Conservation (phyloP, 2,329 filamentous ascomycete species). For the Cladosporium phlei region DNA sequence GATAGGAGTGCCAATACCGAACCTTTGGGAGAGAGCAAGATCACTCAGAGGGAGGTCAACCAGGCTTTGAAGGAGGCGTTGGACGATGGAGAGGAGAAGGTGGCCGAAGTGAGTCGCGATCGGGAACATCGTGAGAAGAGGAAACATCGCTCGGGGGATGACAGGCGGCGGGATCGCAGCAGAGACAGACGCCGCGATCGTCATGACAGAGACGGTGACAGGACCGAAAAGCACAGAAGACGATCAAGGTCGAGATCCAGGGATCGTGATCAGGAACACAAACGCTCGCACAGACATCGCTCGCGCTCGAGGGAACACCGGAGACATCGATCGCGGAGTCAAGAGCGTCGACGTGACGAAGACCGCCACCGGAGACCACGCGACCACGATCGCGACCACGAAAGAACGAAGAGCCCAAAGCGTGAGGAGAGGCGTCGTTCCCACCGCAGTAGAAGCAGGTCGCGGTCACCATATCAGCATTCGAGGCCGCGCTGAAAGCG, state of each 20-base stretch:
- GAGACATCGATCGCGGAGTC: slow-evolving; percentile 13
- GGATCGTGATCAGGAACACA: slow-evolving; percentile 18
- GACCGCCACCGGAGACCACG: slow-evolving; percentile 3
- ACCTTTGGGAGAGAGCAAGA: slow-evolving; percentile 52
- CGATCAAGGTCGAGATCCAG: slow-evolving; percentile 27
- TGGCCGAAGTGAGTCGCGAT: slow-evolving; percentile 20
- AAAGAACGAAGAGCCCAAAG: slow-evolving; percentile 12
- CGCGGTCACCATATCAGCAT: slow-evolving; percentile 17
- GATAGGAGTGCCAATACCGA: slow-evolving; percentile 57
- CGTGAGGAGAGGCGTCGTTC: slow-evolving; percentile 9
- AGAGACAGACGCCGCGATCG: slow-evolving; percentile 20
- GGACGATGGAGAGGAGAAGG: slow-evolving; percentile 38
- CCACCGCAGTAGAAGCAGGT: slow-evolving; percentile 15
- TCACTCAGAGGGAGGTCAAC: slow-evolving; percentile 52
- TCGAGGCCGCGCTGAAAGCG: not conserved
- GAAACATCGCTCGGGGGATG: slow-evolving; percentile 11
- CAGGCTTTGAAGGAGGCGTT: slow-evolving; percentile 48
- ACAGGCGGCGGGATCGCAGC: slow-evolving; percentile 22
- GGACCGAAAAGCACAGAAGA: slow-evolving; percentile 20
- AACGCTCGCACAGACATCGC: slow-evolving; percentile 22
- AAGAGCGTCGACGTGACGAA: slow-evolving; percentile 5
- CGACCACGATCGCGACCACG: slow-evolving; percentile 12
- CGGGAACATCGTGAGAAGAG: slow-evolving; percentile 23
- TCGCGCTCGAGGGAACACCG: slow-evolving; percentile 20
- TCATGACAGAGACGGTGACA: slow-evolving; percentile 17